Evolutionary conservation across 108 stramenopile species (phyloP).

Genomic region (Fragilariopsis cylindrus): DNA sequence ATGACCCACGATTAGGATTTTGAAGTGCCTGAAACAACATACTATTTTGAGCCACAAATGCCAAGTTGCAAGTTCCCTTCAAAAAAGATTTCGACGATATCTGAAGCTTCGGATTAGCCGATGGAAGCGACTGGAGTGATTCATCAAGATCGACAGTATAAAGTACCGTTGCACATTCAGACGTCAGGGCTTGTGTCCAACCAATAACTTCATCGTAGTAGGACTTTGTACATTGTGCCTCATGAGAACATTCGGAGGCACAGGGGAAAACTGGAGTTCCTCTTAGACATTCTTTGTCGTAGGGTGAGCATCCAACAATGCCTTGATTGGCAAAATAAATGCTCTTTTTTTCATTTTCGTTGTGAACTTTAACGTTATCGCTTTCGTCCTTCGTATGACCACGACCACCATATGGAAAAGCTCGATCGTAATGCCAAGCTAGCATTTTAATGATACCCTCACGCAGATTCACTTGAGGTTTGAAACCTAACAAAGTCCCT

Average conservation of each 20-base stretch:
- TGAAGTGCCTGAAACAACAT: constrained; percentile 42
- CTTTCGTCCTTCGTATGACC: constrained; percentile 10
- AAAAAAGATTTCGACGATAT: constrained; percentile 48
- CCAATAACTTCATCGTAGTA: constrained; percentile 65
- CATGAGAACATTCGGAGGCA: constrained; percentile 75
- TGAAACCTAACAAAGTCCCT: constrained; percentile 56
- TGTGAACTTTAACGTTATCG: background rate
- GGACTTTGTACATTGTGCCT: constrained; percentile 59
- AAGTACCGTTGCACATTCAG: constrained; percentile 63
- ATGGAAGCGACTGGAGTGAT: constrained; percentile 58
- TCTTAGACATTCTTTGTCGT: constrained; percentile 73
- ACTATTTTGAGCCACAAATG: constrained; percentile 74
- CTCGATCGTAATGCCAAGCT: constrained; percentile 80
- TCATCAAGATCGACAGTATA: constrained; percentile 73
- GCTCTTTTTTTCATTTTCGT: background rate
- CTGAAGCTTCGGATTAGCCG: constrained; percentile 43
- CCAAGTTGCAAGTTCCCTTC: constrained; percentile 66
- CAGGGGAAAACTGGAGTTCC: constrained; percentile 83
- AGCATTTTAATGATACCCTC: constrained; percentile 64
- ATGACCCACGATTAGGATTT: background rate
- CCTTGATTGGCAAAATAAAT: constrained; percentile 35
- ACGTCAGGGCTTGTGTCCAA: constrained; percentile 52
- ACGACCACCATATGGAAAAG: constrained; percentile 58
- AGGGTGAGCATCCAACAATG: constrained; percentile 55
- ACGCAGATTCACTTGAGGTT: constrained; percentile 53